Percentiles rank a stretch among this genome's conserved stretches.
Conservation (phyloP, 192 early-diverging fungal genomes). For the Umbelopsis sp. region DNA sequence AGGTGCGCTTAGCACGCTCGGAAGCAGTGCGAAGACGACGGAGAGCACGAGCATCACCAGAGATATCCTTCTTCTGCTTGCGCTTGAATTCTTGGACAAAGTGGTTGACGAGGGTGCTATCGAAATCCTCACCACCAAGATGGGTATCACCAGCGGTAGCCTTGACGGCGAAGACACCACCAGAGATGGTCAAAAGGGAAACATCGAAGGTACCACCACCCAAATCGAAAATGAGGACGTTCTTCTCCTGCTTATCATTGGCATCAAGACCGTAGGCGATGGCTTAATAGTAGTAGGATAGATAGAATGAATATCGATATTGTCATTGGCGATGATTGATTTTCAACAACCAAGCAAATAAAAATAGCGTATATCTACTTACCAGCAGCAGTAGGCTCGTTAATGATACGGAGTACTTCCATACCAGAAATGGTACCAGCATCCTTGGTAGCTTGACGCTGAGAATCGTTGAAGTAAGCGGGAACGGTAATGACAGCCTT, state of each 20-base stretch:
- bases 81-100: conserved; percentile 93
- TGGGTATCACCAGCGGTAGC: conserved; percentile 83
- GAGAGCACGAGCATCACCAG: conserved; percentile 86
- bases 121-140: conserved; percentile 85
- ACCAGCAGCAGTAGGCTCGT: conserved; percentile 80
- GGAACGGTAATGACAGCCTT: conserved; percentile 98
- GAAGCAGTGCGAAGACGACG: conserved; percentile 93
- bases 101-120: conserved; percentile 88
- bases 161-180: conserved; percentile 81
- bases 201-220: conserved; percentile 90
- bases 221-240: conserved; percentile 80
- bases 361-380: no score
- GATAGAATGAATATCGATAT: no score
- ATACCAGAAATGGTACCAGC: conserved; percentile 81
- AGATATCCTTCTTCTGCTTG: conserved; percentile 75
- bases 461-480: conserved; percentile 91
- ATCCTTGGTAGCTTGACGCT: conserved; percentile 88
- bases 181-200: conserved; percentile 74
- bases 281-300: conserved; percentile 41
- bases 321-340: no score
- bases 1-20: conserved; percentile 96
- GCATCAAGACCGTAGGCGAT: conserved; percentile 85
- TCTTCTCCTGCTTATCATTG: conserved; percentile 72
- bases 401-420: conserved; percentile 81
- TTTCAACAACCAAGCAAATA: no score